Percentiles rank a stretch among this genome's conserved stretches.
Conservation (phyloP, 257 asterid species). For the Cruciata laevipes region DNA sequence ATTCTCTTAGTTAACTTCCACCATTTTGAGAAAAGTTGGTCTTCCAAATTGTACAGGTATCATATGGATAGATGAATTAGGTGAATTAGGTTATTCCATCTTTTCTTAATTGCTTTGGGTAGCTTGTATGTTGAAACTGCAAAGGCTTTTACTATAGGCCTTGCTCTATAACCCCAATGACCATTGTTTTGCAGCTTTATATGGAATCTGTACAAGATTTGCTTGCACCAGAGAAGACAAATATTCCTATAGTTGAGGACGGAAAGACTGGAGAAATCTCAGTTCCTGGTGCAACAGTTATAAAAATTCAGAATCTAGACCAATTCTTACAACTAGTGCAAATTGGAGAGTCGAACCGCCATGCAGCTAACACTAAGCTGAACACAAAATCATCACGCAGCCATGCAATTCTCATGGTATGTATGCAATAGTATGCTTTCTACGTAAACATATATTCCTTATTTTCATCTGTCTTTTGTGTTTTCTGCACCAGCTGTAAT, state of each 20-base stretch:
- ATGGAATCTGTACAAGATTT: slow-evolving; percentile 92
- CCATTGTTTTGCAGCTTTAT: slow-evolving; percentile 42
- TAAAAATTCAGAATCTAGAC: slow-evolving; percentile 61
- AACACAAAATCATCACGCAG: slow-evolving; percentile 91
- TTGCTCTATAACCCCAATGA: neutral
- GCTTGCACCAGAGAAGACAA: slow-evolving; percentile 78
- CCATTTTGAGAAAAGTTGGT: neutral
- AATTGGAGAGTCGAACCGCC: slow-evolving; percentile 78
- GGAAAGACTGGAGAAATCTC: slow-evolving; percentile 79
- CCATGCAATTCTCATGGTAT: slow-evolving; percentile 90
- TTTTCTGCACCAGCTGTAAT: neutral
- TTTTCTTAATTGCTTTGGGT: slow-evolving; percentile 2
- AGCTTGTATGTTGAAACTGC: neutral
- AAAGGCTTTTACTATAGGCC: neutral
- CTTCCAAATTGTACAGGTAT: neutral
- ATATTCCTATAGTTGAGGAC: slow-evolving; percentile 74
- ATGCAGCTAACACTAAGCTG: slow-evolving; percentile 88
- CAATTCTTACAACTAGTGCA: slow-evolving; percentile 62
- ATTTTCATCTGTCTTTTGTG: neutral
- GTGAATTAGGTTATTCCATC: neutral
- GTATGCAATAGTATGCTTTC: slow-evolving; percentile 3
- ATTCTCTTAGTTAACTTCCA: neutral
- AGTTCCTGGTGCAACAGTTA: slow-evolving; percentile 64
- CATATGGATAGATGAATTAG: neutral
- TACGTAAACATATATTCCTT: neutral